Evolutionary conservation across 352 stramenopile species (phyloP), one percentile per base, ranked within the genome.

Genomic region (Halophytophthora batemanensis): DNA sequence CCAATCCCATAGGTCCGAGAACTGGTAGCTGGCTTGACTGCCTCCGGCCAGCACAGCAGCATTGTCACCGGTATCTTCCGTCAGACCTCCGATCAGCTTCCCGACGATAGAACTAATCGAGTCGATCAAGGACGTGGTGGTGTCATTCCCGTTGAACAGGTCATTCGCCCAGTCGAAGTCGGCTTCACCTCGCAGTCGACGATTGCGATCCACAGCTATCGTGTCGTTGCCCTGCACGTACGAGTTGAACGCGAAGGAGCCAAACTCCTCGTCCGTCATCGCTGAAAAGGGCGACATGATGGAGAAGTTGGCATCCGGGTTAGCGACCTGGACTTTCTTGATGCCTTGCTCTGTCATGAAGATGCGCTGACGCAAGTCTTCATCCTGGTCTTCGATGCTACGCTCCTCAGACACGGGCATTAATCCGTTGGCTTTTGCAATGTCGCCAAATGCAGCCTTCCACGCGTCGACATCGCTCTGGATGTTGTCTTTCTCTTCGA

Each of bases 221-320:
- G 56, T 41, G n/a, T 2, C 10, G 42, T 59, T 68, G 31, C 53
- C 49, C 33, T 42, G 34, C 2, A 58, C 23, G 45, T 59, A 61
- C 31, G 62, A 64, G 45, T 64, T 67, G 5, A 40, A 40, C 28
- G 66, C 55, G 35, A 59, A 62, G 6, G 18, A 41, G 14, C 38
- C 50, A 45, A 76, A 79, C 39, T 79, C 69, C 2, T 68, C 61
- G 10, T 64, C 39, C 3, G 69, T 76, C 39, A 79, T 44, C 19
- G 74, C 47, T 13, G 66, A 53, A 54, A 69, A 76, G 1, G 50
- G 53, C 42, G 58, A 52, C 45, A 69, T 56, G 31, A 56, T 62
- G 11, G 59, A 65, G 59, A 79, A 79, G 33, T 56, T 53, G 37
- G 69, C 69, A 19, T 62, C 31, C 13, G 67, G 59, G 46, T 74